These are phyloP conservation scores for Cytospora mali DNA, from an alignment of 2,329 filamentous ascomycete genomes.

Conservation along the genomic window DNA sequence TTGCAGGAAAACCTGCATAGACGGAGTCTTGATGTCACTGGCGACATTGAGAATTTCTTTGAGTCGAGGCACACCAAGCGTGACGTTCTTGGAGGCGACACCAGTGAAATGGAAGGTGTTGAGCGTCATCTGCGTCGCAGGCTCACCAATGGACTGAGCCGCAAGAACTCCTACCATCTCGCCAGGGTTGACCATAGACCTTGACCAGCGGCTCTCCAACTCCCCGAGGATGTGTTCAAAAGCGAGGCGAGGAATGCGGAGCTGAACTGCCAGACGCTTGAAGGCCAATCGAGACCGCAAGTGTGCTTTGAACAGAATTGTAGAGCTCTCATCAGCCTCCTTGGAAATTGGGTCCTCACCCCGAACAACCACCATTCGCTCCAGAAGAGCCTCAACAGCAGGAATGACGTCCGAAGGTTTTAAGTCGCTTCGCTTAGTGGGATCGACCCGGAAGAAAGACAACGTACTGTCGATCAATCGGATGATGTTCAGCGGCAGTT, in stretches of 20 bases:
- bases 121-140: conserved; percentile 97
- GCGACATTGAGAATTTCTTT: conserved; percentile 99
- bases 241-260: conserved; percentile 85
- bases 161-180: conserved; percentile 99
- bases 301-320: conserved; percentile 88
- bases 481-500: conserved; percentile 87
- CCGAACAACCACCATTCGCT: conserved; percentile 81
- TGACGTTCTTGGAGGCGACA: conserved; percentile 99
- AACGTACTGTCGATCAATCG: conserved; percentile 91
- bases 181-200: conserved; percentile 83
- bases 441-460: conserved; percentile 87
- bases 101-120: conserved; percentile 99
- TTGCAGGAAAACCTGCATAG: conserved; percentile 89
- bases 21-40: conserved; percentile 97
- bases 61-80: conserved; percentile 95
- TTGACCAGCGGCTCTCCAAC: conserved; percentile 84
- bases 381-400: conserved; percentile 72
- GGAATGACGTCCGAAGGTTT: conserved; percentile 86
- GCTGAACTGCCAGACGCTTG: conserved; percentile 85
- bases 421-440: conserved; percentile 82
- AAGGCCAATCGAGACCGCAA: conserved; percentile 87
- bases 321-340: conserved; percentile 88
- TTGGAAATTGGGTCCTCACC: conserved; percentile 79
- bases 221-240: conserved; percentile 93
- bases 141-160: conserved; percentile 97